Conservation (phyloP, 1,284 basidiomycete genomes). For the Cronartium quercuum region DNA sequence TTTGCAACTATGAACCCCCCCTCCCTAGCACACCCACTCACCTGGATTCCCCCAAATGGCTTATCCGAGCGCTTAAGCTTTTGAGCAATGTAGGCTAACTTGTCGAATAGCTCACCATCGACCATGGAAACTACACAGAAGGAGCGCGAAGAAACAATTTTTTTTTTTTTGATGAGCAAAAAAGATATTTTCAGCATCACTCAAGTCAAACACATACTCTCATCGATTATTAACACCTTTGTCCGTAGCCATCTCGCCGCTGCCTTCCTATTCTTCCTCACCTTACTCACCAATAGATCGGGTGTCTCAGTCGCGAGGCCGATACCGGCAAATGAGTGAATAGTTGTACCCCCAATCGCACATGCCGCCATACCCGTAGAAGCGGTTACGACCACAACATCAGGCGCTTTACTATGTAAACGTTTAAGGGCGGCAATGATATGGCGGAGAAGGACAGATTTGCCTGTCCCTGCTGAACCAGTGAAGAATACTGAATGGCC, state of each 20-base stretch:
- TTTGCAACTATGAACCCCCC: not conserved
- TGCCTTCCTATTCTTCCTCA: constrained; percentile 67
- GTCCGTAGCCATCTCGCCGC: constrained; percentile 51
- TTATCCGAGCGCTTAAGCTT: constrained; percentile 58
- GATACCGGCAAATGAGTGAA: constrained; percentile 87
- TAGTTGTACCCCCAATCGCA: constrained; percentile 75
- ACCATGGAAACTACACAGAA: constrained; percentile 82
- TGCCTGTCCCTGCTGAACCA: constrained; percentile 90
- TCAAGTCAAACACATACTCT: constrained; percentile 39
- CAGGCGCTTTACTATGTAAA: constrained; percentile 54
- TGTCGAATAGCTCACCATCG: constrained; percentile 85
- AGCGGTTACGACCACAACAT: constrained; percentile 75
- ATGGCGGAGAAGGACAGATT: constrained; percentile 85
- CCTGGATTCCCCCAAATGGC: constrained; percentile 95
- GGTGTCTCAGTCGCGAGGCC: constrained; percentile 70
- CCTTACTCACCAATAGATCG: constrained; percentile 51
- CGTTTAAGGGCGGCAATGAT: constrained; percentile 65
- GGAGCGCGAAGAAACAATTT: constrained; percentile 2
- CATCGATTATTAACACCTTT: constrained; percentile 42
- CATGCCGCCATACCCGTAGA: constrained; percentile 79
- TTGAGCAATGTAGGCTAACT: constrained; percentile 65
- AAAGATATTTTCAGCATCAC: not conserved
- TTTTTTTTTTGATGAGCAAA: not conserved
- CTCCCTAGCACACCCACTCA: constrained; percentile 46
- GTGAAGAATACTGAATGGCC: constrained; percentile 89